phyloP scores from a whole-genome alignment of 129 eudicot species.

The Pittosporum tobira region DNA sequence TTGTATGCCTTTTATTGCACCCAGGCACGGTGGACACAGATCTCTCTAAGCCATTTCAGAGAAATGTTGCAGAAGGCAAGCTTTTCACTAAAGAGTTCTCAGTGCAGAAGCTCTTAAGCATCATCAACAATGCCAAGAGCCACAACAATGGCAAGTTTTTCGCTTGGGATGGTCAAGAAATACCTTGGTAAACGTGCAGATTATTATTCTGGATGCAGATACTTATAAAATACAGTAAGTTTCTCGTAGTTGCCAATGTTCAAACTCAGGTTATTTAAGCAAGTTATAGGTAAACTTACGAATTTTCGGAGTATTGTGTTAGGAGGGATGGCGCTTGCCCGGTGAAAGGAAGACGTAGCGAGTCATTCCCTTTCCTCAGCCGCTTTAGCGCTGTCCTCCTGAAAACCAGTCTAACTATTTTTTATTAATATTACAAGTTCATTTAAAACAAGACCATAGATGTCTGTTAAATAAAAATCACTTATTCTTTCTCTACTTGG shows the following conservation, averaged over 20 bases:
- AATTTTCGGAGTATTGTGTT: too few species aligned
- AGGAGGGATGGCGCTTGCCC: too few species aligned
- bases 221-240: too few species aligned
- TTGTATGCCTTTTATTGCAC: slow-evolving; percentile 70
- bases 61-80: slow-evolving; percentile 73
- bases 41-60: slow-evolving; percentile 83
- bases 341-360: too few species aligned
- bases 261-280: too few species aligned
- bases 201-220: background rate
- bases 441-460: background rate
- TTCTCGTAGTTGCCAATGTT: background rate
- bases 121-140: slow-evolving; percentile 51
- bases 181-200: slow-evolving; percentile 61
- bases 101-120: slow-evolving; percentile 58
- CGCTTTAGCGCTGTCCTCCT: background rate
- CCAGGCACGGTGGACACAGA: slow-evolving; percentile 97
- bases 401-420: background rate
- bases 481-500: background rate
- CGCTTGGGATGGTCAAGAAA: slow-evolving; percentile 98
- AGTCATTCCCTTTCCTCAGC: too few species aligned
- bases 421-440: background rate
- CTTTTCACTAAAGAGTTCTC: slow-evolving; percentile 88
- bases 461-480: background rate
- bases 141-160: slow-evolving; percentile 85
- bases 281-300: too few species aligned